phyloP scores from a whole-genome alignment of 208 protist species.

The Tritrichomonas foetus region DNA sequence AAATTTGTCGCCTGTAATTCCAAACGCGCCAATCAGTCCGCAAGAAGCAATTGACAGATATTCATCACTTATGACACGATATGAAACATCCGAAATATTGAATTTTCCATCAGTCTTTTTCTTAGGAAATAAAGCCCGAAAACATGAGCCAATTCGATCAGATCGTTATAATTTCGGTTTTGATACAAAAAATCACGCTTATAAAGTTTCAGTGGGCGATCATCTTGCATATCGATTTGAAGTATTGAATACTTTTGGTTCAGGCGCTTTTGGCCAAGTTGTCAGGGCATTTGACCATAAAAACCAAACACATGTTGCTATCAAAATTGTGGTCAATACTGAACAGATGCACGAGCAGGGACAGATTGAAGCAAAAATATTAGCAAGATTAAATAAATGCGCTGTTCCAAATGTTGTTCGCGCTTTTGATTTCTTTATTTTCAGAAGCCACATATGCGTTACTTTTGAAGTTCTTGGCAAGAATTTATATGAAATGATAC shows the following conservation, averaged over 20 bases:
- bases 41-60: background rate
- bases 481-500: slow-evolving; percentile 57
- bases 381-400: background rate
- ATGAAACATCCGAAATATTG: background rate
- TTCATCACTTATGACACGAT: background rate
- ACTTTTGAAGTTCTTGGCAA: slow-evolving; percentile 57
- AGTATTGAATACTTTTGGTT: slow-evolving; percentile 66
- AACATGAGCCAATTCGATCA: background rate
- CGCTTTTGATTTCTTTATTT: slow-evolving; percentile 49
- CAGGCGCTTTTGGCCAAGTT: slow-evolving; percentile 82
- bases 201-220: background rate
- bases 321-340: slow-evolving; percentile 64
- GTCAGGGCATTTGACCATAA: slow-evolving; percentile 70
- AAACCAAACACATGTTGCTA: slow-evolving; percentile 60
- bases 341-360: slow-evolving; percentile 50
- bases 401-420: background rate
- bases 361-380: background rate
- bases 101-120: background rate
- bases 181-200: background rate
- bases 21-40: background rate
- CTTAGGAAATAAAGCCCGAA: background rate
- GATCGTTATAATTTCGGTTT: background rate
- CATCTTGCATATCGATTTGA: slow-evolving; percentile 71
- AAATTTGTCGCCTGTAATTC: background rate
- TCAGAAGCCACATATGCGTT: slow-evolving; percentile 56